These are phyloP conservation scores for Hypoxylon sp. DNA, from an alignment of 2,329 filamentous ascomycete genomes.

Conservation along the genomic window DNA sequence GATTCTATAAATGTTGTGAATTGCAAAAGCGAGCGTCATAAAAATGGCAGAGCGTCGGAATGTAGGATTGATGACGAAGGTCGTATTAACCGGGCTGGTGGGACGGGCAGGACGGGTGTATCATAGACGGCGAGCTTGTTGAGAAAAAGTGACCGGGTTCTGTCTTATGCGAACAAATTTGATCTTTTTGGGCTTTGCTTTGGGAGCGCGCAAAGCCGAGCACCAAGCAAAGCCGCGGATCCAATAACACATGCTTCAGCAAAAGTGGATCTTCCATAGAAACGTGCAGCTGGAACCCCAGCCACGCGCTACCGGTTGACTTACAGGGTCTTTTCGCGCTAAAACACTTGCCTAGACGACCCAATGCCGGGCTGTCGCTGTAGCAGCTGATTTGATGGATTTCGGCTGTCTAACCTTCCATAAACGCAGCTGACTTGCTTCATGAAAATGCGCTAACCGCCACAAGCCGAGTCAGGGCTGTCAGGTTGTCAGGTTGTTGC, in stretches of 20 bases:
- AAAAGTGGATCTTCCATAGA: constrained; percentile 22
- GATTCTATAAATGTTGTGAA: constrained; percentile 19
- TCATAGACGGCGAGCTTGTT: constrained; percentile 29
- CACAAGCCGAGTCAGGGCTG: constrained; percentile 36
- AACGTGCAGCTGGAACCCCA: constrained; percentile 15
- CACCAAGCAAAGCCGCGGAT: constrained; percentile 35
- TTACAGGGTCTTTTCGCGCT: constrained; percentile 24
- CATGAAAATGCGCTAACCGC: constrained; percentile 26
- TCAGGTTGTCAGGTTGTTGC: no score
- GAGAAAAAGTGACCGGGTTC: constrained; percentile 24
- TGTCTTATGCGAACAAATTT: constrained; percentile 33
- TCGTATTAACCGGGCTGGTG: constrained; percentile 37
- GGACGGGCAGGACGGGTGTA: no score
- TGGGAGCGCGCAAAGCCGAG: constrained; percentile 13
- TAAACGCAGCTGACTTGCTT: constrained; percentile 33
- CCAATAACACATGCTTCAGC: constrained; percentile 38
- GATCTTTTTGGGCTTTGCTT: constrained; percentile 5
- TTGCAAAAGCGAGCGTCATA: constrained; percentile 26
- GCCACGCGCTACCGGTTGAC: constrained; percentile 29
- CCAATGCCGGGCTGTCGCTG: constrained; percentile 23
- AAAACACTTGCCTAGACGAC: constrained; percentile 25
- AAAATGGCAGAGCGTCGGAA: constrained; percentile 10
- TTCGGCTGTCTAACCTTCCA: constrained; percentile 21
- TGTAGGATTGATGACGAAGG: constrained; percentile 39
- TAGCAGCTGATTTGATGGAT: constrained; percentile 28